These are phyloP conservation scores for Naematelia encephala DNA, from an alignment of 768 basidiomycete genomes.

Conservation along the genomic window DNA sequence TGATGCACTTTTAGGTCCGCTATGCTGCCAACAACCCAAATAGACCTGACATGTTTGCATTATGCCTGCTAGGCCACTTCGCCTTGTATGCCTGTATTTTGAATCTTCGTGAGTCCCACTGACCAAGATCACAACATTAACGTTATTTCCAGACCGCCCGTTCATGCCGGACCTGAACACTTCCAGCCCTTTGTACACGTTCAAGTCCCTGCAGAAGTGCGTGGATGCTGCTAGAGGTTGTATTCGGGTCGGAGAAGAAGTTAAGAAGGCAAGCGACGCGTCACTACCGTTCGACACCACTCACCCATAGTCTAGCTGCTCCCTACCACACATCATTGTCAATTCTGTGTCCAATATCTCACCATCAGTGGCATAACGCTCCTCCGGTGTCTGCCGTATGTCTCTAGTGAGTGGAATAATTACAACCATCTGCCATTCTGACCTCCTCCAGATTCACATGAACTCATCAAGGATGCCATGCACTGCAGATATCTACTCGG, in stretches of 20 bases:
- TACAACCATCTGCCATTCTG: not conserved
- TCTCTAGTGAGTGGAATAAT: not conserved
- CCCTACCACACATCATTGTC: conserved; percentile 13
- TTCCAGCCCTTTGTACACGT: not conserved
- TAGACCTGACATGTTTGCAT: not conserved
- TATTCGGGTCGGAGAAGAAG: not conserved
- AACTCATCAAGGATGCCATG: not conserved
- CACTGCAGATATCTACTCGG: not conserved
- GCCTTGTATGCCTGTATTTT: conserved; percentile 7
- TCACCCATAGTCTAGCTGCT: not conserved
- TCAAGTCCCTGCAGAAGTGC: conserved; percentile 11
- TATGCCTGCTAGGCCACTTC: conserved; percentile 3
- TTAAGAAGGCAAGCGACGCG: conserved; percentile 3
- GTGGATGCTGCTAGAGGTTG: conserved; percentile 15
- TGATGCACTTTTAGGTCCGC: too few species aligned
- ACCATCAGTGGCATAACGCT: conserved; percentile 12
- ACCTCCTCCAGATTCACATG: not conserved
- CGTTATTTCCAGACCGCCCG: conserved; percentile 20
- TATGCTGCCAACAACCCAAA: not conserved
- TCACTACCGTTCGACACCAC: not conserved
- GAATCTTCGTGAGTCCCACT: conserved; percentile 11
- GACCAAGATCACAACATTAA: too few species aligned
- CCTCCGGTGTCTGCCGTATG: conserved; percentile 6
- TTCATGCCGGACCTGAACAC: conserved; percentile 14
- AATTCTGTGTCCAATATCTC: conserved; percentile 14